These are phyloP conservation scores for Colletotrichum sp. DNA, from an alignment of 2,329 filamentous ascomycete species.

Conservation along the genomic window DNA sequence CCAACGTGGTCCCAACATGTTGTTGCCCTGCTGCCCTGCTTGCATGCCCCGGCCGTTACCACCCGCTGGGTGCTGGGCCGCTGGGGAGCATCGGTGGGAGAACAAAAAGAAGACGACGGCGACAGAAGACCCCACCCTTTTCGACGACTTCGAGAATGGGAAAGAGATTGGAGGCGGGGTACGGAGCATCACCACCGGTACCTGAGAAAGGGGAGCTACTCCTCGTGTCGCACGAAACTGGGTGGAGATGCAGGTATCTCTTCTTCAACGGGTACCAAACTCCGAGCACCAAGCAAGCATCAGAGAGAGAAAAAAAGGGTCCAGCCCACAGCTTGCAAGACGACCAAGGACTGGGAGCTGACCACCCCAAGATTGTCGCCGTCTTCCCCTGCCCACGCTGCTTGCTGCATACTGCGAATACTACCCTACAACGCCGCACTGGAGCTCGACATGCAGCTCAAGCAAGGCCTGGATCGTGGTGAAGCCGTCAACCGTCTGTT, in stretches of 20 bases:
- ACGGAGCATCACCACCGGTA: background rate
- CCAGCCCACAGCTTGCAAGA: background rate
- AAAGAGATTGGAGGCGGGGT: constrained; percentile 19
- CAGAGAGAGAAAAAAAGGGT: background rate
- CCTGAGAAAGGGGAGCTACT: background rate
- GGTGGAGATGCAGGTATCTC: background rate
- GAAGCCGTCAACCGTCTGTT: background rate
- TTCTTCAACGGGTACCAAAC: background rate
- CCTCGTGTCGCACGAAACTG: background rate
- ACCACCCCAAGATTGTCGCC: background rate
- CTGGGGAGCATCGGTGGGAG: background rate
- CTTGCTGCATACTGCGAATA: background rate
- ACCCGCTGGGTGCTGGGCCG: constrained; percentile 1
- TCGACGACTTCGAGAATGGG: constrained; percentile 13
- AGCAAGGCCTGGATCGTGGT: constrained; percentile 3
- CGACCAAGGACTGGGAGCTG: background rate
- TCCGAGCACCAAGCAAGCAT: background rate
- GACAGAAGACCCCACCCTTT: background rate
- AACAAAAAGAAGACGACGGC: background rate
- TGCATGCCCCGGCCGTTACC: background rate
- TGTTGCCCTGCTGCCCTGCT: background rate
- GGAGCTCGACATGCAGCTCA: background rate
- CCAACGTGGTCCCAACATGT: background rate
- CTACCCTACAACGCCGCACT: background rate
- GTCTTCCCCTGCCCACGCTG: background rate